A percentile compares a stretch with the other conserved stretches of the same genome.
These are phyloP conservation scores for Xylariaceae sp. DNA, from an alignment of 2,329 filamentous ascomycete species.

Conservation along the genomic window DNA sequence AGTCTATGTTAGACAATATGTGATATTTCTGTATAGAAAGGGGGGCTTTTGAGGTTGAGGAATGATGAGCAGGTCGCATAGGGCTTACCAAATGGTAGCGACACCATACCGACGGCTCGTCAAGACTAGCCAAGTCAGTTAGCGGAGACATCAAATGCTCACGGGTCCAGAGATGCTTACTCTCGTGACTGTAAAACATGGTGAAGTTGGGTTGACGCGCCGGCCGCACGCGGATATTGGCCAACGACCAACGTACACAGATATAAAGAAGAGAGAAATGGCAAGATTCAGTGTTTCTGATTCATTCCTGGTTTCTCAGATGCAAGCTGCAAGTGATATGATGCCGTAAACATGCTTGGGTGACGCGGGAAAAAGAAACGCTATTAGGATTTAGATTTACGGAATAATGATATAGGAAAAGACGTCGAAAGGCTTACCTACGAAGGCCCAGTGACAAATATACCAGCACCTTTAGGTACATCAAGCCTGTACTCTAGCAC, in stretches of 20 bases:
- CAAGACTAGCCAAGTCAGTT: conserved; percentile 61
- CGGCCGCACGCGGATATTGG: neutral
- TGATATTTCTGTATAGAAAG: neutral
- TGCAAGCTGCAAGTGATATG: neutral
- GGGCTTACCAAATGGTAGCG: conserved; percentile 84
- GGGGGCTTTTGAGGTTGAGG: neutral
- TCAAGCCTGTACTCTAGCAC: no score
- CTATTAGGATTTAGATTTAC: no score
- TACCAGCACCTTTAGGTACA: no score
- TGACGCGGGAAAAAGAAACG: neutral
- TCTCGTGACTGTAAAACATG: conserved; percentile 98
- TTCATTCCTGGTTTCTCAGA: no score
- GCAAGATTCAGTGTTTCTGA: no score
- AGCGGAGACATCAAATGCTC: neutral
- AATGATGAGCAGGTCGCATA: neutral
- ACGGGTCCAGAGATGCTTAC: conserved; percentile 55
- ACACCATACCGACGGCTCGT: conserved; percentile 89
- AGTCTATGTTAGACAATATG: conserved; percentile 1
- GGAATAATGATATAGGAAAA: no score
- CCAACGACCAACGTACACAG: no score
- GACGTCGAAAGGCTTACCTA: no score
- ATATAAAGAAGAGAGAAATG: no score
- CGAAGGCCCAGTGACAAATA: no score
- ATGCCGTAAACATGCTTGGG: neutral
- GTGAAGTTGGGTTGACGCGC: conserved; percentile 18